Evolutionary conservation across 495 filamentous ascomycete genomes (phyloP).

Genomic region (Penicillium parvum): DNA sequence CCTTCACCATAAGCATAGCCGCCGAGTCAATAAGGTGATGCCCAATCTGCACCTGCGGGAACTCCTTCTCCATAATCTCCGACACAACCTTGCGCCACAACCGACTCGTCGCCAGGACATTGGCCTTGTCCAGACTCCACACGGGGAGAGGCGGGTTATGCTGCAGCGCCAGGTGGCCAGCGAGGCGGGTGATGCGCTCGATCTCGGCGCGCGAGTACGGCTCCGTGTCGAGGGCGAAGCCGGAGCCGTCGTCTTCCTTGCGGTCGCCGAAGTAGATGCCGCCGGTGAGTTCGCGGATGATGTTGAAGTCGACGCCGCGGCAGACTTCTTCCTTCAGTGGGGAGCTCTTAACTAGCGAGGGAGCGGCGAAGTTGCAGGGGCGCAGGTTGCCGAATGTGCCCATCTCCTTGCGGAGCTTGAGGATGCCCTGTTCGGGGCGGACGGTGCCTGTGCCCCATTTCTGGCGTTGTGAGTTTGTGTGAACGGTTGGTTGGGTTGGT

Average conservation of each 20-base stretch:
- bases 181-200: constrained; percentile 82
- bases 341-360: constrained; percentile 78
- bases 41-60: constrained; percentile 74
- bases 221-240: constrained; percentile 82
- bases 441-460: constrained; percentile 94
- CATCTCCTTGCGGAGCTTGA: constrained; percentile 91
- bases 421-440: constrained; percentile 91
- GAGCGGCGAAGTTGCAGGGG: constrained; percentile 93
- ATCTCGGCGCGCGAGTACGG: constrained; percentile 85
- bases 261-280: constrained; percentile 97
- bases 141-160: constrained; percentile 77
- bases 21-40: constrained; percentile 96
- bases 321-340: constrained; percentile 85
- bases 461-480: constrained; percentile 24
- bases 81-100: constrained; percentile 87
- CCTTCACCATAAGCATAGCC: constrained; percentile 97
- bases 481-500: constrained; percentile 1
- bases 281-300: constrained; percentile 90
- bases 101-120: constrained; percentile 85
- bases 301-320: constrained; percentile 86
- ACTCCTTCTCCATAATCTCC: constrained; percentile 76
- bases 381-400: constrained; percentile 94
- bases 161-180: constrained; percentile 75
- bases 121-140: constrained; percentile 93
- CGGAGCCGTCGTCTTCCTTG: constrained; percentile 73